These are phyloP conservation scores for Daldinia eschscholtzii DNA, from an alignment of 2,329 filamentous ascomycete genomes.

Conservation along the genomic window DNA sequence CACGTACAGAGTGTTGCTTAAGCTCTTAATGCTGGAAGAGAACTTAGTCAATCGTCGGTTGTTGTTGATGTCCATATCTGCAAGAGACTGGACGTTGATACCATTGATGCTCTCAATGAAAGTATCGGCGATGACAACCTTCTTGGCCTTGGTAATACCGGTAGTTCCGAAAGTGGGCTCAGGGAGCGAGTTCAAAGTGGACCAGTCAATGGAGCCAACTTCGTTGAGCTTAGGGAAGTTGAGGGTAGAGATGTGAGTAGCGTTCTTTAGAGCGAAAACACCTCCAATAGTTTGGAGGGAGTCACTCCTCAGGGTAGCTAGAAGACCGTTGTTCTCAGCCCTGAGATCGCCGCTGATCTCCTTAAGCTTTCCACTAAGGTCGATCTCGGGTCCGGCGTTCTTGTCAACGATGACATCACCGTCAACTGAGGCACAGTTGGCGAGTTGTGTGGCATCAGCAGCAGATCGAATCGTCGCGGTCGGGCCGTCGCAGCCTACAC, in stretches of 20 bases:
- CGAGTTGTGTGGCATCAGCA: conserved; percentile 70
- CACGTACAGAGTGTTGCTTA: conserved; percentile 78
- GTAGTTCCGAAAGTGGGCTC: conserved; percentile 62
- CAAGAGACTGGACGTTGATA: conserved; percentile 81
- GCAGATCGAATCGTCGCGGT: conserved; percentile 72
- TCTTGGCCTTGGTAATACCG: conserved; percentile 74
- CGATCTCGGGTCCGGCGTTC: conserved; percentile 67
- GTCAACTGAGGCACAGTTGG: conserved; percentile 74
- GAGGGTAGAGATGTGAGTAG: conserved; percentile 77
- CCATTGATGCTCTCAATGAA: conserved; percentile 82
- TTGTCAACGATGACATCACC: conserved; percentile 76
- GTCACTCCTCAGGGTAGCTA: conserved; percentile 73
- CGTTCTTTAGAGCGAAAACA: conserved; percentile 75
- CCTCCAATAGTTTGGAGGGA: conserved; percentile 75
- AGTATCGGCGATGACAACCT: conserved; percentile 86
- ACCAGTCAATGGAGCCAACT: conserved; percentile 77
- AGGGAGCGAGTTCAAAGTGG: conserved; percentile 74
- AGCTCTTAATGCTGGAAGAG: conserved; percentile 81
- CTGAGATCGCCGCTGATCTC: conserved; percentile 69
- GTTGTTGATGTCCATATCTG: conserved; percentile 86
- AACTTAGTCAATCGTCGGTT: conserved; percentile 84
- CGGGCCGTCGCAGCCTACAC: conserved; percentile 52
- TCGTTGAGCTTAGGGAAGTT: conserved; percentile 73
- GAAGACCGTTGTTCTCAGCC: conserved; percentile 68
- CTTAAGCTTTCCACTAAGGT: conserved; percentile 69